A percentile compares a stretch with the other conserved stretches of the same genome.
phyloP scores from a whole-genome alignment of 495 filamentous ascomycete genomes.

The Xylaria acuta region DNA sequence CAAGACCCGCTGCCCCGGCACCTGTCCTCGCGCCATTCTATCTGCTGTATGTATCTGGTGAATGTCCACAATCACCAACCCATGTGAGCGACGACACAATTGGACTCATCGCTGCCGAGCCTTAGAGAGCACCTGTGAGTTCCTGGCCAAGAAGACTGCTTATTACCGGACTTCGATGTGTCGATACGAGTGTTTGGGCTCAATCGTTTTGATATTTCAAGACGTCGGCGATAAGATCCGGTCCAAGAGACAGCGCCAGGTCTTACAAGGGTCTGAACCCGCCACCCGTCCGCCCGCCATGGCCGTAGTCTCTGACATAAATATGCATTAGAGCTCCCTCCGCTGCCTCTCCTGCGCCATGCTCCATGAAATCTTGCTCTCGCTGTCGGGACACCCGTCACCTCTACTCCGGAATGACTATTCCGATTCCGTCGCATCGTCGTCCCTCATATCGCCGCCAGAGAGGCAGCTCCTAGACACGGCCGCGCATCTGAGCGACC shows the following conservation, averaged over 20 bases:
- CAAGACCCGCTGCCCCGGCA: background rate
- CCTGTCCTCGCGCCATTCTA: background rate
- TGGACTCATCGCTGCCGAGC: background rate
- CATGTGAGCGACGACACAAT: background rate
- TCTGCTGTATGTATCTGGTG: background rate
- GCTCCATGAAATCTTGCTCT: conserved; percentile 97
- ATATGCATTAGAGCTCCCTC: conserved; percentile 3
- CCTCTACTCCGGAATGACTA: conserved; percentile 69
- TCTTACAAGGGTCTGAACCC: conserved; percentile 38
- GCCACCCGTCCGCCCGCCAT: background rate
- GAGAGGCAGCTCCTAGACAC: conserved; percentile 82
- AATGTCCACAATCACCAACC: background rate
- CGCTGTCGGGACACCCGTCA: conserved; percentile 91
- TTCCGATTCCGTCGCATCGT: conserved; percentile 44
- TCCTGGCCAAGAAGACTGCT: background rate
- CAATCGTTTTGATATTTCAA: conserved; percentile 53
- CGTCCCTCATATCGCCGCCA: conserved; percentile 68
- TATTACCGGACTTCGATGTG: conserved; percentile 41
- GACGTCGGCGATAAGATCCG: conserved; percentile 45
- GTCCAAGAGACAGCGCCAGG: conserved; percentile 39
- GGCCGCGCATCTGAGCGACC: conserved; percentile 73
- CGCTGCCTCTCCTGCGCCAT: conserved; percentile 56
- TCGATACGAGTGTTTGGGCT: conserved; percentile 58
- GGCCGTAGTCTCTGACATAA: conserved; percentile 11
- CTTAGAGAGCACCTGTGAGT: background rate